Evolutionary conservation across 805 yeast genomes (phyloP), one percentile per base, ranked within the genome.

Genomic region (Wickerhamiella brachini): DNA sequence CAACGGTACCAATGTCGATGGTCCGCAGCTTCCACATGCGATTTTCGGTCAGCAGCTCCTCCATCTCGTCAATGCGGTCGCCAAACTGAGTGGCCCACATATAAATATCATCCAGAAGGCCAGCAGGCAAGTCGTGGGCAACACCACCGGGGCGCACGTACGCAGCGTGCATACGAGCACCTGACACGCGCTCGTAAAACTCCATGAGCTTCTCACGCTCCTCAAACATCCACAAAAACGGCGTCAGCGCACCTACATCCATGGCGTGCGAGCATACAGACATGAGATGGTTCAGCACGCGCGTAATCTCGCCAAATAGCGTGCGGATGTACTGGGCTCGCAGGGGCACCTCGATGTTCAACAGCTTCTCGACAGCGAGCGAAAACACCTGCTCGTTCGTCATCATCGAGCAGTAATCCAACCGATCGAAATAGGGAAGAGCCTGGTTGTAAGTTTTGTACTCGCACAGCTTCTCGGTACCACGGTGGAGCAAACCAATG

Each of bases 51-150:
- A 83, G 75, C 71, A 86, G 76, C 70, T 86, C 95, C 71, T 86
- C 95, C 56, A 84, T 81, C 69, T 86, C 95, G 67, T 86, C 95
- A 58, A 86, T 70, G 72, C 95, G 79, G 71, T 86, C 95, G 65
- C 95, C 95, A 60, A 86, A 86, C 72, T 86, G 95, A 22, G 95
- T 86, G 51, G 95, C 94, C 95, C 95, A 86, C 90, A 85, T 85
- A 69, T 84, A 86, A 57, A 86, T 86, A 66, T 86, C 95, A 68
- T 86, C 95, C 61, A 86, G 76, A 63, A 86, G 67, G 49, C 95
- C 95, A 42, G 78, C 81, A 23, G 95, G 95, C 54, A 86, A 68
- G 70, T 86, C 95, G 69, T 83, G 94, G 20, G 90, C 71, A 18
- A 86, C 95, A 63, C 95, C 95, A 62, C 95, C 95, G 51, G 95